phyloP scores from a whole-genome alignment of 2,329 filamentous ascomycete genomes.

The Metarhizium humberi region DNA sequence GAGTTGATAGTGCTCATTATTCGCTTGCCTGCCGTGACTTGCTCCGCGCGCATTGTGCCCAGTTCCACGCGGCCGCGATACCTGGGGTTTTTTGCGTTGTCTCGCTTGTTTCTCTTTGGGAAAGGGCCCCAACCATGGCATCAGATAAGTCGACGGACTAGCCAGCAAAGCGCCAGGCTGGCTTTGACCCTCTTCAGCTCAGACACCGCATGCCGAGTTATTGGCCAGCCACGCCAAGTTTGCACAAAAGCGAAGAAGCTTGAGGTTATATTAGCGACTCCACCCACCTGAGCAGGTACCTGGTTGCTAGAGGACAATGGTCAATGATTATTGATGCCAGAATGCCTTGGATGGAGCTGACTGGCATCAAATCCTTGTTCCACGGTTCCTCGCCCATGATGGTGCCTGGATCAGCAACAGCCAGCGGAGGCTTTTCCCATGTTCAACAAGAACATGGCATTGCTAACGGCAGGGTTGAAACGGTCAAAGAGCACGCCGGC shows the following conservation, averaged over 20 bases:
- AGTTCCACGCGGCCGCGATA: not conserved
- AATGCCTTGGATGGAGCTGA: no score
- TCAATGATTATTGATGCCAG: no score
- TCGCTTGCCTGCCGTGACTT: no score
- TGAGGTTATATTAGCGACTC: not conserved
- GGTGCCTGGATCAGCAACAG: not conserved
- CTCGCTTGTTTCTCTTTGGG: no score
- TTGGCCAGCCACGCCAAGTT: not conserved
- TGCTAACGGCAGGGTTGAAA: not conserved
- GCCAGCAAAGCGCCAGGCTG: not conserved
- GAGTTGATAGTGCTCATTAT: no score
- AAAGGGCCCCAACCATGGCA: no score
- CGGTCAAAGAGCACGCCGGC: not conserved
- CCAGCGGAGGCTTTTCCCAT: not conserved
- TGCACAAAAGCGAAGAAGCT: not conserved
- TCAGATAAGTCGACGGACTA: no score
- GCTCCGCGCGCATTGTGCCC: no score
- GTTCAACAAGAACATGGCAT: not conserved
- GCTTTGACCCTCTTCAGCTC: not conserved
- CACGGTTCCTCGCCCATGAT: no score
- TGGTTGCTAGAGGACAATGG: no score
- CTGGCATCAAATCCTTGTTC: no score
- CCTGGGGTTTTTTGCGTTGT: no score
- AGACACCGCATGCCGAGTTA: not conserved
- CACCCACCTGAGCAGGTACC: not conserved